These are phyloP conservation scores for Auxenochlorella pyrenoidosa DNA, from an alignment of 139 green algal genomes.

Conservation along the genomic window DNA sequence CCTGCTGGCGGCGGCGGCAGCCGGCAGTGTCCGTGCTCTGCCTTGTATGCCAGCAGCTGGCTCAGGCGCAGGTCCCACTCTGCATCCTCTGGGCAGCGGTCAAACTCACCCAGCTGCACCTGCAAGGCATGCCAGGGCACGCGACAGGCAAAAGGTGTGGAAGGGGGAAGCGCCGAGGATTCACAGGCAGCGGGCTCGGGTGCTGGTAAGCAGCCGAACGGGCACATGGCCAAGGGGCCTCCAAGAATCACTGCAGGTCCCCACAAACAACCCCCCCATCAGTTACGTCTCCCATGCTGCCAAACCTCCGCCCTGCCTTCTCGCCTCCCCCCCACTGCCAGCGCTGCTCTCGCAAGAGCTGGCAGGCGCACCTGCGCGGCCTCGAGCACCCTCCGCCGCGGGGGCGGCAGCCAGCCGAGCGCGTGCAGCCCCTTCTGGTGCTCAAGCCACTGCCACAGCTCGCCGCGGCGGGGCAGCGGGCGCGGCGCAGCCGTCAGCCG, in stretches of 20 bases:
- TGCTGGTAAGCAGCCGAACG: no score
- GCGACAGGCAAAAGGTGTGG: no score
- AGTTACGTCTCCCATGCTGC: no score
- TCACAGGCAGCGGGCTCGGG: no score
- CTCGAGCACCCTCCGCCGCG: constrained; percentile 8
- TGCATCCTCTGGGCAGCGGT: constrained; percentile 5
- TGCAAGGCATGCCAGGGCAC: not conserved
- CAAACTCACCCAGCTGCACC: constrained; percentile 3
- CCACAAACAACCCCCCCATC: no score
- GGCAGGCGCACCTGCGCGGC: not conserved
- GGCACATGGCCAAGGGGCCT: no score
- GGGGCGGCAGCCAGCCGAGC: constrained; percentile 47
- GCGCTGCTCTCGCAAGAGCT: no score
- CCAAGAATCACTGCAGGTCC: no score
- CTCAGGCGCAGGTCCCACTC: constrained; percentile 47
- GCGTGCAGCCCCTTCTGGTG: constrained; percentile 51
- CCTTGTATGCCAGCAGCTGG: constrained; percentile 49
- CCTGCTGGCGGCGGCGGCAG: not conserved
- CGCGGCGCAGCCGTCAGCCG: not conserved
- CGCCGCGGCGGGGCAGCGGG: not conserved
- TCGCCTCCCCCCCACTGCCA: no score
- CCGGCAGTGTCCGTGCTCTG: constrained; percentile 27
- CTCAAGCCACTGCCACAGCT: constrained; percentile 52
- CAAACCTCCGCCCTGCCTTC: no score
- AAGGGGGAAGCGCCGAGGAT: no score